Percentiles rank a stretch among this genome's conserved stretches.
Evolutionary conservation across 805 yeast species (phyloP).

Genomic region (Candida bentonensis): DNA sequence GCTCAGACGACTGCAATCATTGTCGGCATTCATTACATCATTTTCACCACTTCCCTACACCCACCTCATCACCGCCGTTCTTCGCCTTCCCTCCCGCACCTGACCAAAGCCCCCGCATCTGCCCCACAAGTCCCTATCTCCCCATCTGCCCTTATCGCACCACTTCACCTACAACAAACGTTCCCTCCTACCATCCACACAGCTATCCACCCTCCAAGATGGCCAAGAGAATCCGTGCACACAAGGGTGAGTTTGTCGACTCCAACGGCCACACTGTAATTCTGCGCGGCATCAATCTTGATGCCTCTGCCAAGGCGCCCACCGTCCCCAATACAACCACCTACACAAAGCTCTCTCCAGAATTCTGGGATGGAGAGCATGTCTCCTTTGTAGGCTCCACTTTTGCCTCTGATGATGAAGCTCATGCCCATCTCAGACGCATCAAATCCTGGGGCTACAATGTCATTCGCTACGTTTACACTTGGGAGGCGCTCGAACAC

Average conservation of each 20-base stretch:
- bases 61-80: too few relatives aligned
- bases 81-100: too few relatives aligned
- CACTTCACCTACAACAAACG: too few relatives aligned
- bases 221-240: constrained; percentile 16
- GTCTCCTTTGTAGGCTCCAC: constrained; percentile 81
- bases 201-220: too few relatives aligned
- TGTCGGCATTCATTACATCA: too few relatives aligned
- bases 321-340: constrained; percentile 29
- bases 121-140: too few relatives aligned
- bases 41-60: too few relatives aligned
- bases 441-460: constrained; percentile 76
- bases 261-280: constrained; percentile 42
- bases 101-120: too few relatives aligned
- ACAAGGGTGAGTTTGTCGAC: constrained; percentile 45
- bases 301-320: constrained; percentile 63
- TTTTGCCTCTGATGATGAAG: constrained; percentile 52
- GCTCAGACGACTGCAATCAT: too few relatives aligned
- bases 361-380: constrained; percentile 53
- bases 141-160: too few relatives aligned
- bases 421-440: constrained; percentile 50
- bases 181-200: too few relatives aligned
- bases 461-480: constrained; percentile 56
- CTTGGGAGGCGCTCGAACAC: constrained; percentile 93
- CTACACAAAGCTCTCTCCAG: constrained; percentile 18
- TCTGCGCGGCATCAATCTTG: constrained; percentile 71